phyloP scores from a whole-genome alignment of 1,284 basidiomycete species.

The Wallemia mellicola region DNA sequence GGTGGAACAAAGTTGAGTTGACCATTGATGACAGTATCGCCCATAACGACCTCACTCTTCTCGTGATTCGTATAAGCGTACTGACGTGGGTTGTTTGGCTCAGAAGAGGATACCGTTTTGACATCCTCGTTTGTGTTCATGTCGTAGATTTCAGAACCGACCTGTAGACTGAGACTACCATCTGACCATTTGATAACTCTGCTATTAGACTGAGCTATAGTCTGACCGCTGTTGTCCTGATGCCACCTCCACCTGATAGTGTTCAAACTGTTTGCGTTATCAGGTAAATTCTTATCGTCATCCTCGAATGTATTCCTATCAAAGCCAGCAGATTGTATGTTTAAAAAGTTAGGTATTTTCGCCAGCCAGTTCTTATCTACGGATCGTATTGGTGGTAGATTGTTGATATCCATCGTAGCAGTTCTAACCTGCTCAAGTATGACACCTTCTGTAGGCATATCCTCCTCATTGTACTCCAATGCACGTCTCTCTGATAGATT shows the following conservation, averaged over 20 bases:
- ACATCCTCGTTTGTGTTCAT: slow-evolving; percentile 45
- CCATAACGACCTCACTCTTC: slow-evolving; percentile 49
- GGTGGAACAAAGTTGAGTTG: slow-evolving; percentile 56
- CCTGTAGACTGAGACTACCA: slow-evolving; percentile 49
- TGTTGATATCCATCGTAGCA: slow-evolving; percentile 41
- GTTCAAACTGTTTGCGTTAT: slow-evolving; percentile 28
- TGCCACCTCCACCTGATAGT: slow-evolving; percentile 71
- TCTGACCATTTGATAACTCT: slow-evolving; percentile 76
- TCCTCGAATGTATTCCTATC: slow-evolving; percentile 47
- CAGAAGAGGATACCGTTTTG: slow-evolving; percentile 15
- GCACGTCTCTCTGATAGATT: slow-evolving; percentile 34
- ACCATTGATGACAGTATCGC: slow-evolving; percentile 51
- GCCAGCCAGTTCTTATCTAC: slow-evolving; percentile 54
- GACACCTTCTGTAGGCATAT: slow-evolving; percentile 26
- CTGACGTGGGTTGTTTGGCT: slow-evolving; percentile 16
- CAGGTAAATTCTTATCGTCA: slow-evolving; percentile 42
- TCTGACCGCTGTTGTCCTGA: slow-evolving; percentile 33
- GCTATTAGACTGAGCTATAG: slow-evolving; percentile 56
- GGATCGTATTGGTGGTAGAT: slow-evolving; percentile 37
- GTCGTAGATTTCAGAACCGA: slow-evolving; percentile 73
- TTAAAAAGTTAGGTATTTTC: slow-evolving; percentile 51
- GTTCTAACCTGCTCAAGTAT: slow-evolving; percentile 24
- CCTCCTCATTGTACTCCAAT: slow-evolving; percentile 54
- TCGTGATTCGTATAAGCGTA: slow-evolving; percentile 76
- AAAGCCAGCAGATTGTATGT: slow-evolving; percentile 50